Conservation (phyloP, 257 asterid genomes). For the Ajuga chamaepitys region DNA sequence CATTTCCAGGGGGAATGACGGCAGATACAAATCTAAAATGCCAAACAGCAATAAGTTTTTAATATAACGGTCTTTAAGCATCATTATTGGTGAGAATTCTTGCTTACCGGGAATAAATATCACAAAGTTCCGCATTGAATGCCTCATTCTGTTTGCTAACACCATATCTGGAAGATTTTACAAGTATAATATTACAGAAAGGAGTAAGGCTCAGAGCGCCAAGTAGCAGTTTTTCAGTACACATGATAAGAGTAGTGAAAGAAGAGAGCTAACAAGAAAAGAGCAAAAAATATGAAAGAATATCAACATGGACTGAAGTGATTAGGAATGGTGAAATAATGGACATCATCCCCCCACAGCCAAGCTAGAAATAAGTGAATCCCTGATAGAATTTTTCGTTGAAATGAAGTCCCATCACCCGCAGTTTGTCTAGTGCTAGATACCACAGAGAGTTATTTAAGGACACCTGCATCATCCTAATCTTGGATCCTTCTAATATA, state of each 20-base stretch:
- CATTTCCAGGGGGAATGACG: constrained; percentile 72
- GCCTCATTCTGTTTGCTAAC: constrained; percentile 84
- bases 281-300: neutral
- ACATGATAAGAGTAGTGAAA: neutral
- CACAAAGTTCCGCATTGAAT: constrained; percentile 84
- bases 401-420: neutral
- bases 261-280: neutral
- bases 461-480: neutral
- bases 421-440: neutral
- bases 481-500: neutral
- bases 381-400: neutral
- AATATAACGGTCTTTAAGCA: neutral
- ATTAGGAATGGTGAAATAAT: neutral
- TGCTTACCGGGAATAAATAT: constrained; percentile 79
- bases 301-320: neutral
- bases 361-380: neutral
- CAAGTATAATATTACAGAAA: neutral
- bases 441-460: neutral
- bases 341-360: neutral
- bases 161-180: constrained; percentile 59
- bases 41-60: neutral
- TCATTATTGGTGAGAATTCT: neutral
- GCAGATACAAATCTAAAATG: constrained; percentile 61
- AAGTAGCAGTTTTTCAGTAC: neutral
- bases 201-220: neutral